phyloP scores from a whole-genome alignment of 176 grass and related monocot species.

The Tillandsia fasciculata region DNA sequence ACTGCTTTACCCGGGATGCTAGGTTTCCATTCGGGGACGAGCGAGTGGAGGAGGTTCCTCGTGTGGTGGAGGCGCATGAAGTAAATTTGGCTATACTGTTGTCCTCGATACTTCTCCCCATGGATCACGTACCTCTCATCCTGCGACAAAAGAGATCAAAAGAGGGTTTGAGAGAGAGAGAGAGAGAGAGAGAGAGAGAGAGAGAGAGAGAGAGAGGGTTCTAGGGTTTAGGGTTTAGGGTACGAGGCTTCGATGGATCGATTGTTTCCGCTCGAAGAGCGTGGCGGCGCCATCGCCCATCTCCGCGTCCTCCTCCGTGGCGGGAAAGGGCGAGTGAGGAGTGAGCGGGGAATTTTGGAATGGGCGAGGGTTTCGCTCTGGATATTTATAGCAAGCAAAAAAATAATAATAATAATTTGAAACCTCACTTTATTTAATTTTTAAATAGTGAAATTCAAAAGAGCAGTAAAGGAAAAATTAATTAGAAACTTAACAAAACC shows the following conservation, averaged over 20 bases:
- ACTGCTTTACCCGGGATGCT: conserved; percentile 35
- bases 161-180: neutral
- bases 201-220: neutral
- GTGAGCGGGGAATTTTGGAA: neutral
- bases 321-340: conserved; percentile 6
- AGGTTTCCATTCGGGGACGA: conserved; percentile 73
- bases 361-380: neutral
- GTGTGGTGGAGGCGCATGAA: conserved; percentile 81
- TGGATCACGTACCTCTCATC: conserved; percentile 78
- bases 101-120: conserved; percentile 81
- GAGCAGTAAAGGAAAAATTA: neutral
- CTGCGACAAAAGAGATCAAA: conserved; percentile 25
- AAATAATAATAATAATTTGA: neutral
- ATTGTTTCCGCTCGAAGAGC: conserved; percentile 36
- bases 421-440: too few relatives aligned
- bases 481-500: too few relatives aligned
- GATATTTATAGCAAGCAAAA: neutral
- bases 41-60: conserved; percentile 55
- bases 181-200: neutral
- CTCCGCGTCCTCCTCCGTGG: conserved; percentile 15
- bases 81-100: conserved; percentile 98
- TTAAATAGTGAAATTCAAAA: too few relatives aligned
- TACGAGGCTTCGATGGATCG: neutral
- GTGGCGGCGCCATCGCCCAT: conserved; percentile 34
- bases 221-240: neutral